Evolutionary conservation across 2,329 filamentous ascomycete genomes (phyloP).

Genomic region (Fusarium chlamydosporum): DNA sequence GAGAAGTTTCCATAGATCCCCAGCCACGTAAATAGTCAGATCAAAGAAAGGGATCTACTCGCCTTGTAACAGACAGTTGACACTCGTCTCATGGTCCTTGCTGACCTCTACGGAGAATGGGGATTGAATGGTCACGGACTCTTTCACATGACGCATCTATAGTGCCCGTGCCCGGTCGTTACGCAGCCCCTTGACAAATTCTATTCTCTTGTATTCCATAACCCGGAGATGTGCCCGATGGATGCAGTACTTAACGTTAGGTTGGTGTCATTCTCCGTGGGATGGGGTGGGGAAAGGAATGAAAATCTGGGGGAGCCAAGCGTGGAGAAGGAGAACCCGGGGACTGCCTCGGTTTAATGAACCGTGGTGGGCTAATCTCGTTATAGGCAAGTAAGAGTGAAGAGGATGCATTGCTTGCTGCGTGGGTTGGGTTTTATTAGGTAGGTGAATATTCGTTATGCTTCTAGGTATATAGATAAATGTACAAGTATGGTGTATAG

Average conservation of each 20-base stretch:
- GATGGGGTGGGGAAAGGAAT: constrained; percentile 27
- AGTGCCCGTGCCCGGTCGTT: constrained; percentile 19
- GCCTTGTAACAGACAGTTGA: not conserved
- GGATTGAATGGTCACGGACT: constrained; percentile 13
- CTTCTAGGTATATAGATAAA: constrained; percentile 29
- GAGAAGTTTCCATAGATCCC: not conserved
- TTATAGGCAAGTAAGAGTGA: constrained; percentile 1
- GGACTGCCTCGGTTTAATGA: constrained; percentile 20
- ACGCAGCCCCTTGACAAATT: constrained; percentile 36
- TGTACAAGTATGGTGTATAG: constrained; percentile 10
- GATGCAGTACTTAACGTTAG: constrained; percentile 6
- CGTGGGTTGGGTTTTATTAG: constrained; percentile 14
- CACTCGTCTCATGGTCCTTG: not conserved
- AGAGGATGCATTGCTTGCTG: not conserved
- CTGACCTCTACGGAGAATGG: constrained; percentile 2
- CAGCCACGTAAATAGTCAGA: not conserved
- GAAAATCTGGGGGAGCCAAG: constrained; percentile 42
- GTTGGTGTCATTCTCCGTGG: constrained; percentile 5
- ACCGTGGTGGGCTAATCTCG: constrained; percentile 20
- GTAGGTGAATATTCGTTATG: constrained; percentile 22
- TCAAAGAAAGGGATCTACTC: not conserved
- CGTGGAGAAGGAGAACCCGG: constrained; percentile 31
- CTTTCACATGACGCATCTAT: constrained; percentile 43
- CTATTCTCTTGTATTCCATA: constrained; percentile 6
- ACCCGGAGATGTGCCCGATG: constrained; percentile 8